Base-by-base conservation (phyloP, 257 asterid species). In the Misopates orontium region DNA sequence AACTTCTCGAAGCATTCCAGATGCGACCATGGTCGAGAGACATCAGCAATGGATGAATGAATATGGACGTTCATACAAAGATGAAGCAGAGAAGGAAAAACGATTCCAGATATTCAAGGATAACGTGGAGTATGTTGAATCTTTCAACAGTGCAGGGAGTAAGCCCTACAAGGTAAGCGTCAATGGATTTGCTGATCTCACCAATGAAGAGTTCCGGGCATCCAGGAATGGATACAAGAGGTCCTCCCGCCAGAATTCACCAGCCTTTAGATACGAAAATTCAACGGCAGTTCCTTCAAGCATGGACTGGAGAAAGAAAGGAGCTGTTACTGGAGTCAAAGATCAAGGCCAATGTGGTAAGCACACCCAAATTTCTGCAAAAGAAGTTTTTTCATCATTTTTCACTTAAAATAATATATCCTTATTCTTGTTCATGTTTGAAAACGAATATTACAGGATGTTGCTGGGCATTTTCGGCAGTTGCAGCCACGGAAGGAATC, bases 401-500 rank as follows among this genome's bases (percentile, higher is more conserved):
- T 36, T 36, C 42, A 3, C 10, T 36, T 60, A 55, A 14, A 21
- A 8, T 19, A 39, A 40, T 28, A 14, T 0, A 59, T 9, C 17
- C 9, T 17, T 17, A 19, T 9, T 19, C 32, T 12, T 59, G 31
- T 36, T n/a, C 25, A 8, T 17, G 1, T 59, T 25, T 59, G 18
- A 18, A 5, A 12, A 59, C 6, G 36, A 59, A 49, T 24, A 64
- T 23, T 32, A 10, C 67, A 75, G 81, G 78, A 13, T 50, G 80
- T 28, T 78, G 83, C 12, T 75, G 83, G 83, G 86, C 86, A 12
- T 83, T 83, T 59, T 72, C 83, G 11, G 74, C 79, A 0, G 80
- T 82, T 24, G 86, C 86, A 44, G 79, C 84, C 11, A 68, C 52
- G 0, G 84, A 83, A 80, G 81, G 88, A 14, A 66, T 82, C 44